Evolutionary conservation across 129 eudicot species (phyloP), one percentile per base, ranked within the genome.

Genomic region (Apium graveolens): DNA sequence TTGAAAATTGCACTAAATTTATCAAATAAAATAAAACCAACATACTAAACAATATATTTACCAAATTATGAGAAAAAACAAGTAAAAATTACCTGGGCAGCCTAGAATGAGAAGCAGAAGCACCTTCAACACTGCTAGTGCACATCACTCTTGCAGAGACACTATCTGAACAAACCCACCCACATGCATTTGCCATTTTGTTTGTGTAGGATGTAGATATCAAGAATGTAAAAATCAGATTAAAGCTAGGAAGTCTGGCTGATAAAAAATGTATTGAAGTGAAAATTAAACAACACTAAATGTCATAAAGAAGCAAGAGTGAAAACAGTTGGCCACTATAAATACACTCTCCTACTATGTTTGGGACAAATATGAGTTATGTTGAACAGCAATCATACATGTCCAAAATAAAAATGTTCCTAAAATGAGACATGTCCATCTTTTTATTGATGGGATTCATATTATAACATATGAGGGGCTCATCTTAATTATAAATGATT

Each of bases 111-210:
- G 79, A 83, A 73, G 90, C 83, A 73, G 57, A 44, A 29, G 34
- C 85, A 44, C 86, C 89, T 46, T 91, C 89, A 79, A 78, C 55
- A 27, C 81, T 49, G 83, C 83, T 81, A 63, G 87, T 81, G 72
- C 90, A 91, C 49, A 88, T 79, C 17, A 84, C 77, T 77, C 81
- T 89, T 78, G 45, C 80, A 79, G 85, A 78, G 76, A 78, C 80
- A 9, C 80, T 83, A 49, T 80, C 70, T 41, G 11, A 6, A 41
- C 1, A 41, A 6, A 78, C 63, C 55, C 84, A 74, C 70, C 88
- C 89, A 87, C 83, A 86, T 84, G 89, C 92, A 85, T 84, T 91
- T 65, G 90, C 92, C 94, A 89, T 91, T 81, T 3, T 53, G 35
- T 65, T 10, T 65, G 1, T 63, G 0, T 11, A 2, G 26, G 5